Base-by-base conservation (phyloP, 352 stramenopile species). In the Globisporangium paroecandrum region DNA sequence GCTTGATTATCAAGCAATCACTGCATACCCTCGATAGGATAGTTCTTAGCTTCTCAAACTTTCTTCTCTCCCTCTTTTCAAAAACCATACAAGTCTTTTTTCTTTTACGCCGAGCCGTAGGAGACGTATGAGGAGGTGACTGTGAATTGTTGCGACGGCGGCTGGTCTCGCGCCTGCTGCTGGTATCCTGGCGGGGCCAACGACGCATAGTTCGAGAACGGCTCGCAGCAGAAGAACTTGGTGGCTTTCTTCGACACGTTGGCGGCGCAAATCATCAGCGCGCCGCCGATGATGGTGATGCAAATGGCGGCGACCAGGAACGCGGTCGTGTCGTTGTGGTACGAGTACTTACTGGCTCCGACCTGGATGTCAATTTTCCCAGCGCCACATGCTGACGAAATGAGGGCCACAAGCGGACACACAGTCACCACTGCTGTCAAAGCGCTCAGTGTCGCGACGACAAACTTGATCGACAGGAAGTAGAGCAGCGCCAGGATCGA, bases 401-500 rank as follows among this genome's bases (percentile, higher is more conserved):
- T 18, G 22, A 74, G 69, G 5, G 62, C 66, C 12, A 82, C 34
- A 4, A 87, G 65, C 36, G 72, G 73, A 0, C 66, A 62, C 25
- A 86, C 57, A 12, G 80, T 69, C 62, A 85, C 53, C 32, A 66
- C 62, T 22, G 82, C 61, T 20, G 75, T 68, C 9, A 81, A 6
- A 0, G 69, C 61, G 47, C 80, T 89, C 32, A 88, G 68, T 22
- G 70, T 51, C 20, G 76, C 76, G 29, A 92, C 66, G 57, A 70
- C 62, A 34, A 85, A 77, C 67, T 92, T 92, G 65, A 89, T 65
- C 8, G 77, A 69, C 60, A 81, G 64, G 61, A 89, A 90, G 66
- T 92, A 92, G 51, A 90, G 73, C 64, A 89, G 77, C 72, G 77
- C 81, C 73, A 87, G 81, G 47, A 92, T 72, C 29, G 82, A 87